Evolutionary conservation across 1,284 basidiomycete genomes (phyloP).

Genomic region (Pseudozyma sp.): DNA sequence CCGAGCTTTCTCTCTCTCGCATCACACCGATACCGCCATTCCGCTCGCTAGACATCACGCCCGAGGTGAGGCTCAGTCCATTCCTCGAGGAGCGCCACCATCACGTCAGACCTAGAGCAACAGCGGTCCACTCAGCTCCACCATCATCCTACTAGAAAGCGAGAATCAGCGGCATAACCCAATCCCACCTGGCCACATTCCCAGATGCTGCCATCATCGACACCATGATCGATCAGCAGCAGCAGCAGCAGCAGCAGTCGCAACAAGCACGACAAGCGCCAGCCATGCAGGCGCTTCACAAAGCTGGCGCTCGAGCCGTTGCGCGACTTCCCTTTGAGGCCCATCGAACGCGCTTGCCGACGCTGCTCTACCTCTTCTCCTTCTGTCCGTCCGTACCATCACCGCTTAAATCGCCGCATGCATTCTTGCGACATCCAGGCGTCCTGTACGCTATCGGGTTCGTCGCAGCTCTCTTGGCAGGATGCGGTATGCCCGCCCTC

Average conservation of each 20-base stretch:
- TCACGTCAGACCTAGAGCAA: no score
- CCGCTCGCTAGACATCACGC: no score
- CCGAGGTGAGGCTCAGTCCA: no score
- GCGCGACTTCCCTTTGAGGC: slow-evolving; percentile 38
- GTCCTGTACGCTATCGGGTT: slow-evolving; percentile 58
- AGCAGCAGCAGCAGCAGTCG: slow-evolving; percentile 7
- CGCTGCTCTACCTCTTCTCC: slow-evolving; percentile 59
- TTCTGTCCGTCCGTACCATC: slow-evolving; percentile 50
- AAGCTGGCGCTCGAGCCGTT: slow-evolving; percentile 13
- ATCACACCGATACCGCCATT: no score
- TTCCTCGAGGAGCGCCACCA: no score
- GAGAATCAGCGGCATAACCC: not conserved
- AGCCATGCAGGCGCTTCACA: slow-evolving; percentile 4
- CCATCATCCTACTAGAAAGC: not conserved
- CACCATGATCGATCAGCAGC: slow-evolving; percentile 1
- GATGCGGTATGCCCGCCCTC: slow-evolving; percentile 53
- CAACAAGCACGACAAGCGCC: not conserved
- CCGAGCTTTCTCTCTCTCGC: no score
- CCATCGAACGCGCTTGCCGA: slow-evolving; percentile 38
- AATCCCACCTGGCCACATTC: not conserved
- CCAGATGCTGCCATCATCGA: slow-evolving; percentile 7
- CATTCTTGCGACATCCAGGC: slow-evolving; percentile 55
- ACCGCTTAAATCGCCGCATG: slow-evolving; percentile 26
- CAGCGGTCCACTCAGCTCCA: no score
- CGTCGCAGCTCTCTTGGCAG: slow-evolving; percentile 51